These are phyloP conservation scores for Candida ovalis DNA, from an alignment of 805 yeast genomes.

Conservation along the genomic window DNA sequence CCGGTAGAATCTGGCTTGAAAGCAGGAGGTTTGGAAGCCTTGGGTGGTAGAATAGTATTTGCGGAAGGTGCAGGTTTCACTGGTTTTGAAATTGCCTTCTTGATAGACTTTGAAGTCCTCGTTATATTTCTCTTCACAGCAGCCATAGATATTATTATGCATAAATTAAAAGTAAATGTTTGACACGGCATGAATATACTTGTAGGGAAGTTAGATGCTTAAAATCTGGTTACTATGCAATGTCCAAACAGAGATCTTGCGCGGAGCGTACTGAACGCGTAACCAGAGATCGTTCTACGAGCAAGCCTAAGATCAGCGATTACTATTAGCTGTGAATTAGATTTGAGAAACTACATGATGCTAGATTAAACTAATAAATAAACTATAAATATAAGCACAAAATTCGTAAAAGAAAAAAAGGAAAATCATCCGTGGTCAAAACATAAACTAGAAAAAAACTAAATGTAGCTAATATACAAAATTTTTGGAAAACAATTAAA, in stretches of 20 bases:
- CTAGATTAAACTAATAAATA: not conserved
- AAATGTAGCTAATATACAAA: not conserved
- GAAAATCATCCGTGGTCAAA: not conserved
- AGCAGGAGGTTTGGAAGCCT: conserved; percentile 32
- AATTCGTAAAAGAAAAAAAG: not conserved
- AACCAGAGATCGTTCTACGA: too few species aligned
- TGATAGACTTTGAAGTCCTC: not conserved
- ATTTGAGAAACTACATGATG: too few species aligned
- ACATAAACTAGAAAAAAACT: not conserved
- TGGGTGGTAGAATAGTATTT: conserved; percentile 19
- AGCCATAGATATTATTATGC: not conserved
- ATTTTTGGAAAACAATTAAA: not conserved
- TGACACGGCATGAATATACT: too few species aligned
- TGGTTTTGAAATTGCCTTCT: not conserved
- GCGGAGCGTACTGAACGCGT: not conserved
- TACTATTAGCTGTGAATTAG: too few species aligned
- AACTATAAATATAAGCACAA: not conserved
- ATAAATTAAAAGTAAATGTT: too few species aligned
- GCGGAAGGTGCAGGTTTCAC: not conserved
- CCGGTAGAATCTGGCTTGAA: conserved; percentile 26
- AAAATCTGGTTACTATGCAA: too few species aligned
- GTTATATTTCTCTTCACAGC: not conserved
- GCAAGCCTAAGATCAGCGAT: too few species aligned
- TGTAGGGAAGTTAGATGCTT: too few species aligned
- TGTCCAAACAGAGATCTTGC: too few species aligned